A percentile compares a stretch with the other conserved stretches of the same genome.
phyloP scores from a whole-genome alignment of 257 asterid genomes.

The Oldenlandia corymbosa region DNA sequence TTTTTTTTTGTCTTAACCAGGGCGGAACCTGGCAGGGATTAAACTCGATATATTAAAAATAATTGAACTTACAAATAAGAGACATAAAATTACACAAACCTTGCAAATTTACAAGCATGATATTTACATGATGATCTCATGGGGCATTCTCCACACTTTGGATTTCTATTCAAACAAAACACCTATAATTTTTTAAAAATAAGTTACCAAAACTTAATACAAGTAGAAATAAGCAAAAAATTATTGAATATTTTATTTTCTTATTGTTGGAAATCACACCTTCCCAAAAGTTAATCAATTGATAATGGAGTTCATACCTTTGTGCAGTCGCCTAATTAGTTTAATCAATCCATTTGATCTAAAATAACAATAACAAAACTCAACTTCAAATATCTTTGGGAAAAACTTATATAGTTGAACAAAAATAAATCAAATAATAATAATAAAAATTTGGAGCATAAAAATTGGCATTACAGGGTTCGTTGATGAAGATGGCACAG shows the following conservation, averaged over 20 bases:
- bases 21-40: no score
- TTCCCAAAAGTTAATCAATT: slow-evolving; percentile 47
- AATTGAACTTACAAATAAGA: no score
- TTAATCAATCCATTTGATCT: neutral
- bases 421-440: neutral
- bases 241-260: neutral
- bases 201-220: neutral
- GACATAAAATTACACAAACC: no score
- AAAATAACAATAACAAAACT: neutral
- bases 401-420: neutral
- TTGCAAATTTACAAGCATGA: slow-evolving; percentile 51
- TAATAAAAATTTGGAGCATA: neutral
- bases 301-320: slow-evolving; percentile 56
- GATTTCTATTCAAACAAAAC: slow-evolving; percentile 45
- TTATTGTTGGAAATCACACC: slow-evolving; percentile 26
- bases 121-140: slow-evolving; percentile 45
- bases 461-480: slow-evolving; percentile 27
- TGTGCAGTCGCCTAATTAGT: slow-evolving; percentile 6
- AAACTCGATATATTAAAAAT: no score
- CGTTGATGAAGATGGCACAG: slow-evolving; percentile 13
- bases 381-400: no score
- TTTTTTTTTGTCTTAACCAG: no score
- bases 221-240: neutral
- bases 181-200: slow-evolving; percentile 20
- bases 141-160: slow-evolving; percentile 62